Conservation (phyloP, 768 basidiomycete species). For the Serendipita sp. region DNA sequence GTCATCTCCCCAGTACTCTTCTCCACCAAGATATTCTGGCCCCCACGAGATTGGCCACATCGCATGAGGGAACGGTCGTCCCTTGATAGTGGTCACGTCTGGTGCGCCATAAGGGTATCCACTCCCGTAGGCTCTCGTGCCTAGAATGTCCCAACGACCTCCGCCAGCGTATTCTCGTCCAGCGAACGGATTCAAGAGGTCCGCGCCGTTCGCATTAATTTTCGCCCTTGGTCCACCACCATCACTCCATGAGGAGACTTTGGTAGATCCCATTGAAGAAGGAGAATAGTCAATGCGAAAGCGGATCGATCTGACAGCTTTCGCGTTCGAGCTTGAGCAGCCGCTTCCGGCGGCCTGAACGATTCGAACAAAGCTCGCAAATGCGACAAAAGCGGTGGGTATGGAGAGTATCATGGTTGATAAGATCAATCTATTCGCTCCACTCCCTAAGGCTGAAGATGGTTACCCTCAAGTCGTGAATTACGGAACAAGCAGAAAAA, state of each 20-base stretch:
- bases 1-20: background rate
- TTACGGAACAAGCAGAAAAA: too few species aligned
- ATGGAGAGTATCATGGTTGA: too few species aligned
- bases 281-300: background rate
- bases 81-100: background rate
- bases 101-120: slow-evolving; percentile 5
- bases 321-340: too few species aligned
- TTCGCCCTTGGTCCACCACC: background rate
- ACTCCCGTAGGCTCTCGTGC: slow-evolving; percentile 4
- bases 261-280: background rate
- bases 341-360: too few species aligned
- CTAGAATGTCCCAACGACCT: background rate
- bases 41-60: slow-evolving; percentile 6
- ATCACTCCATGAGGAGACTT: background rate
- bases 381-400: too few species aligned
- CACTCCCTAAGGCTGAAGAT: too few species aligned
- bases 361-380: too few species aligned
- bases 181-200: slow-evolving; percentile 2
- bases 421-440: too few species aligned
- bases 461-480: too few species aligned
- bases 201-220: background rate
- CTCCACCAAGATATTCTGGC: background rate
- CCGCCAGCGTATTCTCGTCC: slow-evolving; percentile 6
- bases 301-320: background rate
- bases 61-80: slow-evolving; percentile 5